Base-by-base conservation (phyloP, 2,329 filamentous ascomycete species). In the Oidium heveae region DNA sequence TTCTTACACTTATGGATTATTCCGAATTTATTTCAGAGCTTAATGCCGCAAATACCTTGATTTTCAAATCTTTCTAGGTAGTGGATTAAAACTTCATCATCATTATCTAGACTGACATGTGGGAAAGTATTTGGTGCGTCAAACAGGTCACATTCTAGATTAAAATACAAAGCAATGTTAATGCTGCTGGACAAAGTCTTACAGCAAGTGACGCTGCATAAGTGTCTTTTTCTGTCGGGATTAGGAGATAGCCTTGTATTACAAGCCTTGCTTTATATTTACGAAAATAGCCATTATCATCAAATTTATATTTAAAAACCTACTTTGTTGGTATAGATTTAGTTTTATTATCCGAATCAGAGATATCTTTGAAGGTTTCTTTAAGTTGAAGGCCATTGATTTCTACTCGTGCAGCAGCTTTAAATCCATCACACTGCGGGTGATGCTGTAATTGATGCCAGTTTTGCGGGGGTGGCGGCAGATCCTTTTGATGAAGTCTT, bases 231-330 rank as follows among this genome's bases (percentile, higher is more conserved):
- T 52, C 12, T 5, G 32, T 53, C n/a, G 47, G 28, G 37, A 61
- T 44, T 20, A 58, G 55, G 36, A 61, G 28, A 32, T 32, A 2
- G 28, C 59, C 44, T 59, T 57, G 61, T 13, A 61, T 49, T 15
- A 59, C n/a, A 20, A 59, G 57, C 32, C 62, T 39, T 1, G 37
- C 37, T 16, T 39, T 39, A 39, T 39, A 39, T 39, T 22, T 8
- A 63, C 22, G 22, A 46, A 46, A 56, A 39, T 57, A 58, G 6
- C 60, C 59, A 47, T 63, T 39, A n/a, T 50, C 55, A 39, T 64
- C 56, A 20, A 63, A 57, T 51, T 64, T 65, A 54, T 64, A 62
- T 12, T 34, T 58, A 49, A 60, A 64, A 0, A 63, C 60, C 61
- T 44, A 66, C 28, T 51, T 54, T 4, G 32, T 24, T 37, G 52